Evolutionary conservation across 23 red algal genomes (phyloP).

Genomic region (Chondrus crispus): DNA sequence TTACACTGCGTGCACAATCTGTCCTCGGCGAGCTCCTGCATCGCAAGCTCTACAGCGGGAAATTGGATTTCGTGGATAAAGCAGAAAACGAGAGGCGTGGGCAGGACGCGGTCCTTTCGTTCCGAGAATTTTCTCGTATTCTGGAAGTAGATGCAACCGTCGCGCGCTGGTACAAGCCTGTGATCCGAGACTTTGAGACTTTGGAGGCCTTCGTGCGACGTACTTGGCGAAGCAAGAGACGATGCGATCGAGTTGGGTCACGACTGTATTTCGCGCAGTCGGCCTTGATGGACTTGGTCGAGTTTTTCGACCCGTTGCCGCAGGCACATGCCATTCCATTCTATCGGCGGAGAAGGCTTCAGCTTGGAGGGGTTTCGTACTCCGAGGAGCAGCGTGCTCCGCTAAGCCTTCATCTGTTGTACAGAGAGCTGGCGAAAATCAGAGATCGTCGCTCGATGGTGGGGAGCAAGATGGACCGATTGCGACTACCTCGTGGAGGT

Average conservation of each 20-base stretch:
- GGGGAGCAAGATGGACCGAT: neutral
- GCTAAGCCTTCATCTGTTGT: conserved; percentile 34
- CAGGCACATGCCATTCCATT: conserved; percentile 44
- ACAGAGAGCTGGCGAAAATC: conserved; percentile 54
- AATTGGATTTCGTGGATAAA: conserved; percentile 38
- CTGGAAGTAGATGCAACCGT: conserved; percentile 33
- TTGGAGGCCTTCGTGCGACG: neutral
- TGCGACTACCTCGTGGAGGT: neutral
- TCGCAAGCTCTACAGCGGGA: conserved; percentile 34
- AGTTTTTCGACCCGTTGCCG: conserved; percentile 73
- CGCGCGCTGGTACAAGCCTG: conserved; percentile 29
- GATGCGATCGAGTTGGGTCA: conserved; percentile 8
- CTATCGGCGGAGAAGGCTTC: conserved; percentile 51
- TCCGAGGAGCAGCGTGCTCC: conserved; percentile 38
- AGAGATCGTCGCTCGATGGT: conserved; percentile 34
- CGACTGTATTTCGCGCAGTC: conserved; percentile 46
- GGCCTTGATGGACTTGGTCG: conserved; percentile 56
- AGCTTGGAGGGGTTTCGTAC: conserved; percentile 13
- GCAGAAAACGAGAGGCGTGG: neutral
- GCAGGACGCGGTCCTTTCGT: conserved; percentile 28
- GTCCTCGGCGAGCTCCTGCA: conserved; percentile 56
- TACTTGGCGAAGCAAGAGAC: neutral
- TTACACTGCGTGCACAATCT: conserved; percentile 44
- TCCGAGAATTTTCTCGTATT: conserved; percentile 44
- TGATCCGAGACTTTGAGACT: conserved; percentile 49